A percentile compares a stretch with the other conserved stretches of the same genome.
Evolutionary conservation across 805 yeast species (phyloP).

Genomic region (Suhomyces prunicola): DNA sequence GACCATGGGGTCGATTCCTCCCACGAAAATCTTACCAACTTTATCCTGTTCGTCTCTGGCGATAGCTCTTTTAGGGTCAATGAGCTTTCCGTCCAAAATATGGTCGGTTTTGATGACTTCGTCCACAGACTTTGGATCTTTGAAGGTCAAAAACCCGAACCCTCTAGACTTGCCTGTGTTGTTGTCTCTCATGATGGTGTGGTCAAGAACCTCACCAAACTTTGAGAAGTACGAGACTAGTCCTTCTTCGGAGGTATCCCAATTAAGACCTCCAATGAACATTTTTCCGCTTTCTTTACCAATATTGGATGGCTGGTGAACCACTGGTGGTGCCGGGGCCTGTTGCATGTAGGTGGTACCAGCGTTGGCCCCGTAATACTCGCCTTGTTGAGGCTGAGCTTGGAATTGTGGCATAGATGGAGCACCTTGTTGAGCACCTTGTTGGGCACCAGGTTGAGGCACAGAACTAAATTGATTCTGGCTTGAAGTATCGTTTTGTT

Average conservation of each 20-base stretch:
- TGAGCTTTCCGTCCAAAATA: conserved; percentile 89
- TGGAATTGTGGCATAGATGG: conserved; percentile 4
- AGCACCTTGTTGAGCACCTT: conserved; percentile 1
- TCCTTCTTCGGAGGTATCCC: conserved; percentile 95
- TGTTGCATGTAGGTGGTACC: conserved; percentile 2
- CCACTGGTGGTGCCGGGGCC: conserved; percentile 14
- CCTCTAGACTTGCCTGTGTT: conserved; percentile 89
- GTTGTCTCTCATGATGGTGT: conserved; percentile 89
- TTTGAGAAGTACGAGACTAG: conserved; percentile 78
- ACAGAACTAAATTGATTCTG: conserved; percentile 14
- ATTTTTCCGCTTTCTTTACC: conserved; percentile 76
- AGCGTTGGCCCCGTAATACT: background rate
- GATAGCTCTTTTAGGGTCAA: conserved; percentile 96
- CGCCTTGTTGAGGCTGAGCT: background rate
- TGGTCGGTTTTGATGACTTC: conserved; percentile 84
- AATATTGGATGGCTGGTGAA: conserved; percentile 24
- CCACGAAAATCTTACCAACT: conserved; percentile 95
- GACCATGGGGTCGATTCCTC: conserved; percentile 93
- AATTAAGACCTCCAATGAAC: conserved; percentile 95
- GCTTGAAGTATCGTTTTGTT: background rate
- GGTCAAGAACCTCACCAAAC: conserved; percentile 84
- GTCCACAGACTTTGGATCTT: conserved; percentile 76
- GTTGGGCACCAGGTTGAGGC: conserved; percentile 9
- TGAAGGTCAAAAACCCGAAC: conserved; percentile 89
- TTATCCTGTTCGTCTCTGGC: conserved; percentile 97